Base-by-base conservation (phyloP, 208 protist genomes). In the Leishmania gerbilli region DNA sequence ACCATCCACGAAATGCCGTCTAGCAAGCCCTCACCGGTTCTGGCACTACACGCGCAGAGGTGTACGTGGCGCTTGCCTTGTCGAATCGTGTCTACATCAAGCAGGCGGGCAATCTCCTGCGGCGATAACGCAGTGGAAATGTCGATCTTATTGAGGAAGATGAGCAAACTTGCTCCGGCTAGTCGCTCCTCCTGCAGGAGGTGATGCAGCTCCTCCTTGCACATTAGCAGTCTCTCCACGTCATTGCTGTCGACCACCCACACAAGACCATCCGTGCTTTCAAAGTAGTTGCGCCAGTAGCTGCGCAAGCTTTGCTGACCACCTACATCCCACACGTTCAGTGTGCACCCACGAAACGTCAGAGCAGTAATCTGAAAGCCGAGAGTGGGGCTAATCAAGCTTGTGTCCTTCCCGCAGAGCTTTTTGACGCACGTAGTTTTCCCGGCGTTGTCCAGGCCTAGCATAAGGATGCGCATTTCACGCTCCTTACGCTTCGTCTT, bases 141-240 rank as follows among this genome's bases (percentile, higher is more conserved):
- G 88, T 99, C 99, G 77, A 99, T 97, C 90, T 99, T 99, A 90
- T 99, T 99, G 49, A 99, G 97, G 80, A 99, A 99, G n/a, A 99
- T 93, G 1, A 99, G 90, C 75, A 99, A 87, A 58, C 98, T 99
- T 15, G 99, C 99, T 7, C 99, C 99, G 19, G 99, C 99, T 0
- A 99, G 90, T 34, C 99, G 95, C 91, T 99, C 98, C 83, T 99
- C 98, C 64, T 97, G 86, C 53, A 99, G 91, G 21, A 99, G 86
- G 19, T 84, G 76, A 51, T 96, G 90, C 45, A 99, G 91, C 94
- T 99, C 99, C 69, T 81, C 77, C 64, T 93, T 96, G 89, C 98
- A 99, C 85, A 99, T 97, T 65, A 97, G 88, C 69, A 94, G 93
- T 37, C 92, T 88, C n/a, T 86, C 91, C 49, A 87, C 79, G 80